Evolutionary conservation across 768 basidiomycete species (phyloP).

Genomic region (Mycena vitilis): DNA sequence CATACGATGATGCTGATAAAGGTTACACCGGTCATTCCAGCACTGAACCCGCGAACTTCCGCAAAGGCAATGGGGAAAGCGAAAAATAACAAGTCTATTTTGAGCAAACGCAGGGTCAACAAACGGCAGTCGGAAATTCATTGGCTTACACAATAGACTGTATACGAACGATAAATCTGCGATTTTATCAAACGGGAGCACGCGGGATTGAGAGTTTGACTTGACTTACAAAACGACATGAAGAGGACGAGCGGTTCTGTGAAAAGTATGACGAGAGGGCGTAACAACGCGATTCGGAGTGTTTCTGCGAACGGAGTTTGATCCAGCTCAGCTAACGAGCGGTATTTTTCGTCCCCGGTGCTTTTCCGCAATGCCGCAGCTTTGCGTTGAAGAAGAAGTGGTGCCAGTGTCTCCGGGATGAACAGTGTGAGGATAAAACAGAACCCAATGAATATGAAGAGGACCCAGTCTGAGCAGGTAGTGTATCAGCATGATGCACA

Average conservation of each 20-base stretch:
- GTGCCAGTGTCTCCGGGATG: slow-evolving; percentile 65
- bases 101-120: no score
- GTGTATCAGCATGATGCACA: not conserved
- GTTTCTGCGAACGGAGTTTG: slow-evolving; percentile 46
- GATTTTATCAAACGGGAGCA: no score
- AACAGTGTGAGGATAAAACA: slow-evolving; percentile 52
- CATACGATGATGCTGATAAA: slow-evolving; percentile 58
- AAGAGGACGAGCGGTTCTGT: slow-evolving; percentile 59
- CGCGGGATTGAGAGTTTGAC: slow-evolving; percentile 12
- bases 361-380: slow-evolving; percentile 54
- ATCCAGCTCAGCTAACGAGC: slow-evolving; percentile 54
- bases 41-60: slow-evolving; percentile 53
- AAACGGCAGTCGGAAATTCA: not conserved
- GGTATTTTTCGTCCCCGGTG: slow-evolving; percentile 49
- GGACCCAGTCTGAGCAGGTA: slow-evolving; percentile 50
- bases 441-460: slow-evolving; percentile 54
- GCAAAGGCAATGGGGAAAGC: slow-evolving; percentile 58
- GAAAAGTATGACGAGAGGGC: slow-evolving; percentile 56
- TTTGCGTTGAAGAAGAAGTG: slow-evolving; percentile 56
- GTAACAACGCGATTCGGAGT: slow-evolving; percentile 50
- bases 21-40: slow-evolving; percentile 53
- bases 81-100: slow-evolving; percentile 53
- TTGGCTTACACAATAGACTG: slow-evolving; percentile 49
- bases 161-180: slow-evolving; percentile 58
- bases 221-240: slow-evolving; percentile 53